Base-by-base conservation (phyloP, 23 red algal genomes). In the Chondrus crispus region DNA sequence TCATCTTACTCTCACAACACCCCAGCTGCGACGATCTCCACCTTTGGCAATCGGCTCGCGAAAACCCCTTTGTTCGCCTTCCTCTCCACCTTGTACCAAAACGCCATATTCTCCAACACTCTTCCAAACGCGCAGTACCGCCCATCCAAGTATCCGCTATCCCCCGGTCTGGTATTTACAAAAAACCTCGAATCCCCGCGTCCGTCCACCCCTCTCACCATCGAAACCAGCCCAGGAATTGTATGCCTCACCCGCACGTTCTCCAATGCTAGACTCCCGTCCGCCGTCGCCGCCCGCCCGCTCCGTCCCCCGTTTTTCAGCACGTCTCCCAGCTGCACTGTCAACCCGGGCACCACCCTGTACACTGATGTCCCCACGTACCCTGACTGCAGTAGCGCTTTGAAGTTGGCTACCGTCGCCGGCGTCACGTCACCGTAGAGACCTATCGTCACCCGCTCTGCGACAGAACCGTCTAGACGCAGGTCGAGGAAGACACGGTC, bases 131-230 rank as follows among this genome's bases (percentile, higher is more conserved):
- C 93, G 48, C 77, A 66, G 72, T 95, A 96, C 78, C 74, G 64
- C 38, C 97, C 94, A 63, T 99, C 97, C 47, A 99, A 44, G 62
- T 96, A 96, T 54, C 87, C 55, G 51, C 84, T 90, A 26, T 92
- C 94, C n/a, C 81, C 85, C n/a, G 20, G 43, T 14, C 79, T 63
- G 20, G 73, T 91, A 4, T 68, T 66, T 37, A 96, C 74, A 32
- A 96, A 92, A 49, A 91, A 96, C 35, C 94, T 75, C 5, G 87
- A 92, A 53, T 96, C 94, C 16, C 64, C 87, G 20, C 14, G 10
- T 3, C 94, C 94, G 69, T 62, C 81, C 18, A 44, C 26, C 22
- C 44, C 47, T 5, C 45, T 19, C 33, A 81, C 86, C 94, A 96
- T 96, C 14, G 60, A 87, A 28, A 96, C 44, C 6, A 83, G 40